Base-by-base conservation (phyloP, 805 yeast species). In the Kuraishia floccosa region DNA sequence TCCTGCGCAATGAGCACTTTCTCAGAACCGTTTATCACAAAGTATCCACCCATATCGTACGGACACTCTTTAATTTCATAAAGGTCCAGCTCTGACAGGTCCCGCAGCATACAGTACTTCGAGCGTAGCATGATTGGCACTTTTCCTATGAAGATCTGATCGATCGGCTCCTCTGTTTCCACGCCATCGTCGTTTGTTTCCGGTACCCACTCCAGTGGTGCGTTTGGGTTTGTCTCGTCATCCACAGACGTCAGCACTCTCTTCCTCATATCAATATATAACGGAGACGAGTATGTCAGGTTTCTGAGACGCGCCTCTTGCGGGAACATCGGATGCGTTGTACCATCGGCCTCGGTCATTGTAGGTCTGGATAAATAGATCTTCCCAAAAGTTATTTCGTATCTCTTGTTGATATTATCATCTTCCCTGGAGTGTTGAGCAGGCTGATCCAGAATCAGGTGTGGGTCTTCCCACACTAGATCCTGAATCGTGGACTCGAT, bases 11-110 rank as follows among this genome's bases (percentile, higher is more conserved):
- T 91, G 49, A 91, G 66, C 34, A 91, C 99, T 56, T 91, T 91
- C 56, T 91, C 99, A 14, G 96, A 85, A 47, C 99, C 99, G 62
- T 91, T 91, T 51, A 91, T 91, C 44, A 91, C 87, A 53, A 91
- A 91, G 58, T 91, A 91, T 39, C 99, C 99, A 57, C 99, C 99
- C 93, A 91, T 94, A 68, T 91, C 99, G 58, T 84, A 91, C 20
- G 98, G 98, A 62, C 99, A 91, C 60, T 91, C 99, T 58, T 91
- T 87, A 51, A 91, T 72, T 46, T 86, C 94, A 59, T 87, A 91
- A 48, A 87, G 72, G 58, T 91, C 98, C 43, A 83, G 85, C 46
- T 91, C 97, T 6, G 84, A 76, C 43, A 91, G 69, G 38, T 83
- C 94, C 49, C 85, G 72, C 47, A 91, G 69, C 63, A 87, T 76